Evolutionary conservation across 441 rosid species (phyloP).

Genomic region (Brassica balearica): DNA sequence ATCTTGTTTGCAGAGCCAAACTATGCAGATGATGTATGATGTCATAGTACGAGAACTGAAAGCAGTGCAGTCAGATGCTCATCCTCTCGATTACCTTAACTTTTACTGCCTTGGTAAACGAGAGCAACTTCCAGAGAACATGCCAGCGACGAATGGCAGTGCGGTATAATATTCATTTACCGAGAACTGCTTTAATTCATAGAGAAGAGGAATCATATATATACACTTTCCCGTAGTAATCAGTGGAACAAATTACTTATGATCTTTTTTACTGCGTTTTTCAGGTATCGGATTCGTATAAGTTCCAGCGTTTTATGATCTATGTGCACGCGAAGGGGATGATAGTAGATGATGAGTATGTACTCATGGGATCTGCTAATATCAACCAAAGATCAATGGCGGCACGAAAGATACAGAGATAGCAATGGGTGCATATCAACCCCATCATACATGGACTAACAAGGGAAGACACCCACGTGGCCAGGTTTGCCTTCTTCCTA

Average conservation of each 20-base stretch:
- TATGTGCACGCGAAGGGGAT: constrained; percentile 97
- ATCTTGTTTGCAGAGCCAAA: constrained; percentile 71
- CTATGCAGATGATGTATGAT: constrained; percentile 89
- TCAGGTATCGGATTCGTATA: constrained; percentile 75
- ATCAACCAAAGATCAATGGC: constrained; percentile 97
- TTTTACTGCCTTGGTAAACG: constrained; percentile 90
- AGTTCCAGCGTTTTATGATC: constrained; percentile 75
- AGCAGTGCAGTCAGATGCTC: constrained; percentile 56
- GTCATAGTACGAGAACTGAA: constrained; percentile 63
- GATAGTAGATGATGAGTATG: constrained; percentile 93
- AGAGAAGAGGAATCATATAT: constrained; percentile 4
- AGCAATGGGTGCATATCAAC: constrained; percentile 98
- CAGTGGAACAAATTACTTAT: constrained; percentile 19
- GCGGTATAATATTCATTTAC: constrained; percentile 49
- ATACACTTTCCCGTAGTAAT: neutral
- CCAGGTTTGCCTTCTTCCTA: constrained; percentile 55
- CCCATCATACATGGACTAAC: constrained; percentile 70
- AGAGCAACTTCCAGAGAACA: constrained; percentile 53
- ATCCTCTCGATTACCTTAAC: constrained; percentile 90
- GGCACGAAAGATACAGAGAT: constrained; percentile 93
- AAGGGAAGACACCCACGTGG: constrained; percentile 74
- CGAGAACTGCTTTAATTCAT: neutral
- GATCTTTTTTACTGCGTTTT: constrained; percentile 10
- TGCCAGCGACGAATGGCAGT: constrained; percentile 47
- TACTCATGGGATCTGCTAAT: constrained; percentile 91